A percentile compares a stretch with the other conserved stretches of the same genome.
These are phyloP conservation scores for Chytridiales sp. DNA, from an alignment of 371 early-diverging fungal species.

Conservation along the genomic window DNA sequence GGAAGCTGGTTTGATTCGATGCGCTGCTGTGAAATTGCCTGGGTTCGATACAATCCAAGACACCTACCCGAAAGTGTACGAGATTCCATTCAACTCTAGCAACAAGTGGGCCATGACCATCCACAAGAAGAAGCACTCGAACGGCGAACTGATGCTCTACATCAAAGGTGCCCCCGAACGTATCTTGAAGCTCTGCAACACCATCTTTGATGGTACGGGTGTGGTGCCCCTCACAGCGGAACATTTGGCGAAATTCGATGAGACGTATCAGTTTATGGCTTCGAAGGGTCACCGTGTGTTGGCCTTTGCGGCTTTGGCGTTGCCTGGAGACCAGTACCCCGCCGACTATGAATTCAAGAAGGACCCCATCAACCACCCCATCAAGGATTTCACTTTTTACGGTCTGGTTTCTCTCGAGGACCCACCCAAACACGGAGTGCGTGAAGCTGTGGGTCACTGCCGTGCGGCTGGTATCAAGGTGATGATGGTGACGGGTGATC, in stretches of 20 bases:
- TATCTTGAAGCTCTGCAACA: slow-evolving; percentile 72
- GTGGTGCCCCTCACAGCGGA: slow-evolving; percentile 58
- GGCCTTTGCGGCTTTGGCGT: slow-evolving; percentile 79
- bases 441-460: slow-evolving; percentile 92
- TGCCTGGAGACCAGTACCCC: slow-evolving; percentile 68
- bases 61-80: slow-evolving; percentile 81
- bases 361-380: slow-evolving; percentile 73
- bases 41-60: slow-evolving; percentile 63
- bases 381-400: slow-evolving; percentile 70
- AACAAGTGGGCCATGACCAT: slow-evolving; percentile 95
- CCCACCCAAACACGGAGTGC: slow-evolving; percentile 95
- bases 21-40: slow-evolving; percentile 64
- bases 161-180: slow-evolving; percentile 96
- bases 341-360: slow-evolving; percentile 69
- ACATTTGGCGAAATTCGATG: slow-evolving; percentile 62
- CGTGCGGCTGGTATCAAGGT: slow-evolving; percentile 90
- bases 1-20: slow-evolving; percentile 83
- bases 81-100: slow-evolving; percentile 93
- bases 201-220: slow-evolving; percentile 55
- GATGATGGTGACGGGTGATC: slow-evolving; percentile 97
- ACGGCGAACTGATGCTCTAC: slow-evolving; percentile 69
- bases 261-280: slow-evolving; percentile 82
- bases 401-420: slow-evolving; percentile 88
- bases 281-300: slow-evolving; percentile 91
- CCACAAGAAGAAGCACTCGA: slow-evolving; percentile 64